Evolutionary conservation across 441 rosid genomes (phyloP), one percentile per base, ranked within the genome.

Genomic region (Syzygium syzygioides): DNA sequence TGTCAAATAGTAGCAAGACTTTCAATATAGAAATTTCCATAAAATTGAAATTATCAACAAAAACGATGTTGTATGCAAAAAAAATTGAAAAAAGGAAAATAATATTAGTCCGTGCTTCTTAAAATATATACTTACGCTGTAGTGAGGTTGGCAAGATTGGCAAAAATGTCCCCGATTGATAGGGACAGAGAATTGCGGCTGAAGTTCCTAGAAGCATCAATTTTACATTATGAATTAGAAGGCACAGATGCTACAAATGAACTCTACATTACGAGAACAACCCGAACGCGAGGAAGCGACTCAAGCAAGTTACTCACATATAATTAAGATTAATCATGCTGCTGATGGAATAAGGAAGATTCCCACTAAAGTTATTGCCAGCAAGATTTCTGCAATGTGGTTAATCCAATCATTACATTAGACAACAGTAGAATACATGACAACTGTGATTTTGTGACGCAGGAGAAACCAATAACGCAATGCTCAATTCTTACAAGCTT

Each of bases 261-360:
- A 89, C 50, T 87, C 30, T 37, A 62, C 18, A 85, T 28, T 55
- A 18, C 30, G 76, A 55, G 64, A 87, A 86, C 28, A 89, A 92
- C 60, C 89, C 23, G 64, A 14, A 14, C 48, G 71, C 2, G 4
- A 34, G 26, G 17, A n/a, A 88, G 88, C 90, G 87, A 90, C 89
- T 32, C 68, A 86, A 87, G 89, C 84, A 90, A 86, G 83, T 37
- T 86, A 94, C 99, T 93, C 91, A 98, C 99, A 98, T 89, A 91
- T 93, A 95, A 57, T 94, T 90, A 87, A 98, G 97, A 89, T 96
- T 93, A 89, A 86, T 88, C 99, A 95, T 98, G 87, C 55, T 92
- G 88, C 96, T 93, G 89, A 98, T 68, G 88, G 99, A 98, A 91
- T 96, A 98, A 4, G 99, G 99, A 91, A 97, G 97, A 93, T 94